These are phyloP conservation scores for Moesziomyces sp. DNA, from an alignment of 1,284 basidiomycete genomes.

Conservation along the genomic window DNA sequence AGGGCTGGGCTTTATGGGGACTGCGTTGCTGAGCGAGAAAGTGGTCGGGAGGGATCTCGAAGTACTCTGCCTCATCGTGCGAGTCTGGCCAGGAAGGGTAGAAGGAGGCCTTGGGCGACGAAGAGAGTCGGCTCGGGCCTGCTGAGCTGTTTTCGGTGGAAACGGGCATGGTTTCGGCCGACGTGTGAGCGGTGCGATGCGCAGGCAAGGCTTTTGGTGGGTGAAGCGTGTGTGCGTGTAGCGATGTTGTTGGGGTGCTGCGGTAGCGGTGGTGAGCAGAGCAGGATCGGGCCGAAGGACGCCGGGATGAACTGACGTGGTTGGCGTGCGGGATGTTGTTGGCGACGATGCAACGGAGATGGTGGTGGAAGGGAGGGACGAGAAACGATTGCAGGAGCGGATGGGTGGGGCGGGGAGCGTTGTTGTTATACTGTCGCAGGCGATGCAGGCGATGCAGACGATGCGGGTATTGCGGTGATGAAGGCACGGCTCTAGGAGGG, in stretches of 20 bases:
- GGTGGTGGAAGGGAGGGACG: too few species aligned
- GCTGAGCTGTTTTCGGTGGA: slow-evolving; percentile 4
- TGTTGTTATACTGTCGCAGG: too few species aligned
- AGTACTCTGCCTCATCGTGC: slow-evolving; percentile 51
- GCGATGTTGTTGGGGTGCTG: too few species aligned
- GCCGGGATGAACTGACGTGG: too few species aligned
- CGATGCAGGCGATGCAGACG: too few species aligned
- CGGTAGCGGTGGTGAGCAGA: too few species aligned
- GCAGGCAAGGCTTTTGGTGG: background rate
- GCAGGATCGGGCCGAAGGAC: too few species aligned
- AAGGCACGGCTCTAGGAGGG: background rate
- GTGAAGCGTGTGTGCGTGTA: too few species aligned
- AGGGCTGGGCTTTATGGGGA: slow-evolving; percentile 20
- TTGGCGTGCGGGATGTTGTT: too few species aligned
- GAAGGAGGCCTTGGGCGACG: slow-evolving; percentile 30
- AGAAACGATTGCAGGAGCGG: too few species aligned
- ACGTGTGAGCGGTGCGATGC: background rate
- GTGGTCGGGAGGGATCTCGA: slow-evolving; percentile 55
- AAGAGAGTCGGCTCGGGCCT: slow-evolving; percentile 30
- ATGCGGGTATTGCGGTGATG: background rate
- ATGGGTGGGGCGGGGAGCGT: background rate
- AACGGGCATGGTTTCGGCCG: slow-evolving; percentile 5
- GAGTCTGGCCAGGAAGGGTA: slow-evolving; percentile 46
- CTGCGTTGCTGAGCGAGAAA: slow-evolving; percentile 56
- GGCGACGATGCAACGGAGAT: background rate